A percentile compares a stretch with the other conserved stretches of the same genome.
Evolutionary conservation across 768 basidiomycete genomes (phyloP).

Genomic region (Filobasidium wieringae): DNA sequence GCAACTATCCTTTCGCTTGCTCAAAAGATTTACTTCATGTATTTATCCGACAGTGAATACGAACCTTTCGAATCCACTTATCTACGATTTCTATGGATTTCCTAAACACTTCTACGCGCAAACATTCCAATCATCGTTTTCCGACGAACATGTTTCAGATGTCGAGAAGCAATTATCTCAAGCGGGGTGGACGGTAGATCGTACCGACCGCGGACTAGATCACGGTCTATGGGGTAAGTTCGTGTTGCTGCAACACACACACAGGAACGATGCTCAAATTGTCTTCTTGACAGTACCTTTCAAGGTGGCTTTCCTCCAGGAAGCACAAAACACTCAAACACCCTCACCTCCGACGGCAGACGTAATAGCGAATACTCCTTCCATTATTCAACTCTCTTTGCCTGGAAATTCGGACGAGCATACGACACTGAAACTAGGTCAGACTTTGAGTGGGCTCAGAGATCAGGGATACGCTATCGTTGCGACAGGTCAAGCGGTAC

Average conservation of each 20-base stretch:
- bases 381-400: conserved; percentile 29
- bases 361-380: conserved; percentile 9
- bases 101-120: conserved; percentile 26
- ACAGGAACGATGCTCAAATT: background rate
- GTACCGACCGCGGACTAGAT: conserved; percentile 23
- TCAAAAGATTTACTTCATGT: background rate
- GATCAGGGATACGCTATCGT: conserved; percentile 31
- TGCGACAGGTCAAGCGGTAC: conserved; percentile 30
- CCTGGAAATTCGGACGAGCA: conserved; percentile 19
- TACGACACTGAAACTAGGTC: conserved; percentile 24
- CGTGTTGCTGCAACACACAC: background rate
- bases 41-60: conserved; percentile 17
- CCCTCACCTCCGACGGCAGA: background rate
- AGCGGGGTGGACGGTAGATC: conserved; percentile 10
- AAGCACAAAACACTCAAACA: background rate
- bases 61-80: conserved; percentile 24
- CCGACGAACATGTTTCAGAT: background rate
- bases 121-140: conserved; percentile 18
- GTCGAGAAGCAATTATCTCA: conserved; percentile 15
- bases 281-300: background rate
- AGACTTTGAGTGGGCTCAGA: conserved; percentile 19
- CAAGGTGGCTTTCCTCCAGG: conserved; percentile 3
- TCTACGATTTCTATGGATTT: conserved; percentile 34
- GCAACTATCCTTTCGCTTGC: background rate
- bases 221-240: conserved; percentile 25